A percentile compares a stretch with the other conserved stretches of the same genome.
phyloP scores from a whole-genome alignment of 805 yeast genomes.

The Cephaloascus albidus region DNA sequence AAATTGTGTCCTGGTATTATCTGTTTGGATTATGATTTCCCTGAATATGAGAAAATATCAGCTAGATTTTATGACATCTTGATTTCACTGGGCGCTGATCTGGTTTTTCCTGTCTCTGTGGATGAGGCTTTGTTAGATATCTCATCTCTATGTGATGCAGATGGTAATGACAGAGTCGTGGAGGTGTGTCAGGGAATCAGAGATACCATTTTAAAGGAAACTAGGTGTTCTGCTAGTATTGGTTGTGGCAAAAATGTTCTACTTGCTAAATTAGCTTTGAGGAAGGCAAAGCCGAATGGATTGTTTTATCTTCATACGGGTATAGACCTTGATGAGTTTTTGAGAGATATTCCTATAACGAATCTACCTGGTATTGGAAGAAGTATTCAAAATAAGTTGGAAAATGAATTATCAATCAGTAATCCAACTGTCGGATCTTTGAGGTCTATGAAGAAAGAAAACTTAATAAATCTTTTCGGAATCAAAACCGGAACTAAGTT shows the following conservation, averaged over 20 bases:
- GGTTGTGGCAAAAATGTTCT: slow-evolving; percentile 73
- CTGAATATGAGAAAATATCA: slow-evolving; percentile 59
- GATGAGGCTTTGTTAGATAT: slow-evolving; percentile 86
- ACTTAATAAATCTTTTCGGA: slow-evolving; percentile 48
- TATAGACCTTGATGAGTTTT: slow-evolving; percentile 15
- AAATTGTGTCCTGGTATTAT: slow-evolving; percentile 57
- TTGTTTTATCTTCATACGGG: slow-evolving; percentile 24
- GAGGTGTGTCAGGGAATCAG: slow-evolving; percentile 20
- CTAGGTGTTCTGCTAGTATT: slow-evolving; percentile 65
- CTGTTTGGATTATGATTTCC: slow-evolving; percentile 65
- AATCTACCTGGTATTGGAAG: slow-evolving; percentile 60
- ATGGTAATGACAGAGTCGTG: slow-evolving; percentile 2
- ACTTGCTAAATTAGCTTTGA: slow-evolving; percentile 66
- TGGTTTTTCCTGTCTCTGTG: slow-evolving; percentile 76
- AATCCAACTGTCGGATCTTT: slow-evolving; percentile 29
- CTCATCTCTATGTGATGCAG: slow-evolving; percentile 15
- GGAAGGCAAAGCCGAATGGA: slow-evolving; percentile 78
- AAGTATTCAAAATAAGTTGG: slow-evolving; percentile 38
- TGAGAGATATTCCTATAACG: slow-evolving; percentile 22
- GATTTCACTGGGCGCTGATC: slow-evolving; percentile 27
- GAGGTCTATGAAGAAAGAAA: slow-evolving; percentile 16
- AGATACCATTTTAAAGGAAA: slow-evolving; percentile 25
- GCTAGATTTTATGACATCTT: slow-evolving; percentile 54
- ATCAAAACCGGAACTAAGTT: slow-evolving; percentile 60
- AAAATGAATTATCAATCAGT: slow-evolving; percentile 13